These are phyloP conservation scores for Carex scoparia DNA, from an alignment of 176 grass and related monocot genomes.

Conservation along the genomic window DNA sequence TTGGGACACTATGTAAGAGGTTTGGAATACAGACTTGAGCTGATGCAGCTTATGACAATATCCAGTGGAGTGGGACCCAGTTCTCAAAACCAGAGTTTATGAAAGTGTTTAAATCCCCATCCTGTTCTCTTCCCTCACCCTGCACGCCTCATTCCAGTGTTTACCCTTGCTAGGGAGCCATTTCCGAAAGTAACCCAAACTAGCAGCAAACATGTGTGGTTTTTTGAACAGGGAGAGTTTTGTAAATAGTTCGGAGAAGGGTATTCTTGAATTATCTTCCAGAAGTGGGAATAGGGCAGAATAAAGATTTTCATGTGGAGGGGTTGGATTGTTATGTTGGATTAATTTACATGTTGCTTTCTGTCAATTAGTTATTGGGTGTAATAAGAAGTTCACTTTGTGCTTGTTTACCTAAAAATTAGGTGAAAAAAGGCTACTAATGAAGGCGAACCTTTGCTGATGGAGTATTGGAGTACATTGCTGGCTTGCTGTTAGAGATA, in stretches of 20 bases:
- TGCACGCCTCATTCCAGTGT: conserved; percentile 32
- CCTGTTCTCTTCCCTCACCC: neutral
- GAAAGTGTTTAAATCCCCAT: conserved; percentile 2
- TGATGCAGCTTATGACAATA: conserved; percentile 53
- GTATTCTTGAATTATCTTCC: neutral
- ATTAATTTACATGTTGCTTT: neutral
- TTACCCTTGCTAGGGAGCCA: neutral
- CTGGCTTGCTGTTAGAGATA: neutral
- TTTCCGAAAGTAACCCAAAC: neutral
- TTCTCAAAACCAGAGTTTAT: conserved; percentile 22
- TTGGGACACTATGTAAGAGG: conserved; percentile 88
- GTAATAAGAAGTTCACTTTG: neutral
- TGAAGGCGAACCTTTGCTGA: neutral
- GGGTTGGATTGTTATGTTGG: neutral
- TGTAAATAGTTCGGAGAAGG: conserved; percentile 10
- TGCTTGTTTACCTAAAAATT: neutral
- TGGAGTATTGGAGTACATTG: neutral
- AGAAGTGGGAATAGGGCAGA: neutral
- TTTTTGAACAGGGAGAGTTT: neutral
- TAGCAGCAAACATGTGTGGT: neutral
- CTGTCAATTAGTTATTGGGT: neutral
- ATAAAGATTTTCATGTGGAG: neutral
- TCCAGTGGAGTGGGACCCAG: conserved; percentile 39
- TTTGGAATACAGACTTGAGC: conserved; percentile 81
- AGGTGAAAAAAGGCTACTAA: neutral